A percentile compares a stretch with the other conserved stretches of the same genome.
Evolutionary conservation across 2,329 filamentous ascomycete genomes (phyloP).

Genomic region (Davidsoniella neocaledoniae): DNA sequence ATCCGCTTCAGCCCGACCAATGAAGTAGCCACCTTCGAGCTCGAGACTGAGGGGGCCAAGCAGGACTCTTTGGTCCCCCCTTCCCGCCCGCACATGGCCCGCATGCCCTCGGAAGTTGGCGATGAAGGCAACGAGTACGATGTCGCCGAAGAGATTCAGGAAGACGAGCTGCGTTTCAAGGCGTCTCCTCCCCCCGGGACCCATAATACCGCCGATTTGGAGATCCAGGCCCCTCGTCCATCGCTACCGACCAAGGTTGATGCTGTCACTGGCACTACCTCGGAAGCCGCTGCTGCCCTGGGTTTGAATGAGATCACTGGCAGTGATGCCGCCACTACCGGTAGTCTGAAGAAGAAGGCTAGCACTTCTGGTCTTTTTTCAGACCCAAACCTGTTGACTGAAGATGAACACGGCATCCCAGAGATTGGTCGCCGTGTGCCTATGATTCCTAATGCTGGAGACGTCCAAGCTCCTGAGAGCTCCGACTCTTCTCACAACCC

Average conservation of each 20-base stretch:
- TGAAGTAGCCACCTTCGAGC: conserved; percentile 13
- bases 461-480: conserved; percentile 68
- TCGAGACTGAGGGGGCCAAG: conserved; percentile 17
- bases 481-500: conserved; percentile 36
- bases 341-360: conserved; percentile 42
- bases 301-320: conserved; percentile 48
- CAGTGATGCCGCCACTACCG: conserved; percentile 17
- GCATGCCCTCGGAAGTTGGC: conserved; percentile 60
- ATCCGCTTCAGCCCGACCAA: conserved; percentile 22
- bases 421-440: conserved; percentile 86
- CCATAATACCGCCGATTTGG: conserved; percentile 59
- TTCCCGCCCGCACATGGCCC: conserved; percentile 57
- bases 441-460: conserved; percentile 81
- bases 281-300: conserved; percentile 67
- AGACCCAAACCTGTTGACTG: conserved; percentile 39
- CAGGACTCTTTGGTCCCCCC: conserved; percentile 15
- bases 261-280: conserved; percentile 78
- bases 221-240: conserved; percentile 77
- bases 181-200: conserved; percentile 49
- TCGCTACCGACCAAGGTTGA: conserved; percentile 61
- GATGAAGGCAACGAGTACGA: conserved; percentile 85
- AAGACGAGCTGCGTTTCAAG: conserved; percentile 18
- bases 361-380: conserved; percentile 6
- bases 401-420: conserved; percentile 76
- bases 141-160: conserved; percentile 31